These are phyloP conservation scores for Anastatica hierochuntica DNA, from an alignment of 345 rosid genomes.

Conservation along the genomic window DNA sequence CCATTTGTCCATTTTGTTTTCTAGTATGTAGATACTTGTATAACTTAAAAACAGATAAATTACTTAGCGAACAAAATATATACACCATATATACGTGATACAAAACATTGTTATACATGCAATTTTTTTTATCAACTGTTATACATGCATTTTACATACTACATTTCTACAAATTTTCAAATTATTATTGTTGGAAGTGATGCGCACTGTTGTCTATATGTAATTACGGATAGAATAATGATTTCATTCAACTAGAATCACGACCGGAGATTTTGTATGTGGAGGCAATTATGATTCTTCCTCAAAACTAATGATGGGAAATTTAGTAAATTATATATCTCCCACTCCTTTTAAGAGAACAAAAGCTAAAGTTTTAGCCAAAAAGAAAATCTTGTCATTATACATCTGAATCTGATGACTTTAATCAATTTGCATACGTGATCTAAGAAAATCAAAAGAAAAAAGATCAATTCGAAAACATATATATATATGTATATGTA, in stretches of 20 bases:
- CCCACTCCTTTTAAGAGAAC: conserved; percentile 5
- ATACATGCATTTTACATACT: background rate
- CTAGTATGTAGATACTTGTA: too few species aligned
- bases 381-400: conserved; percentile 2
- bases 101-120: too few species aligned
- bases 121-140: too few species aligned
- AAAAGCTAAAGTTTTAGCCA: conserved; percentile 13
- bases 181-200: too few species aligned
- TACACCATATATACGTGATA: too few species aligned
- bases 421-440: background rate
- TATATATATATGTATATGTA: background rate
- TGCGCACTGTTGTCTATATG: too few species aligned
- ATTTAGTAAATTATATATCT: background rate
- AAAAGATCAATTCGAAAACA: background rate
- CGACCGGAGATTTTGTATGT: conserved; percentile 31
- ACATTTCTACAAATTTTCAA: conserved; percentile 11
- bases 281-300: conserved; percentile 46
- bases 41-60: too few species aligned
- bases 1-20: too few species aligned
- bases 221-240: conserved; percentile 28
- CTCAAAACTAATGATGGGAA: conserved; percentile 21
- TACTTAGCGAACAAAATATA: too few species aligned
- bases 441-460: background rate
- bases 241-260: conserved; percentile 15
- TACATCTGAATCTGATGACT: background rate